Evolutionary conservation across 306 rosid species (phyloP).

Genomic region (Malus domestica): DNA sequence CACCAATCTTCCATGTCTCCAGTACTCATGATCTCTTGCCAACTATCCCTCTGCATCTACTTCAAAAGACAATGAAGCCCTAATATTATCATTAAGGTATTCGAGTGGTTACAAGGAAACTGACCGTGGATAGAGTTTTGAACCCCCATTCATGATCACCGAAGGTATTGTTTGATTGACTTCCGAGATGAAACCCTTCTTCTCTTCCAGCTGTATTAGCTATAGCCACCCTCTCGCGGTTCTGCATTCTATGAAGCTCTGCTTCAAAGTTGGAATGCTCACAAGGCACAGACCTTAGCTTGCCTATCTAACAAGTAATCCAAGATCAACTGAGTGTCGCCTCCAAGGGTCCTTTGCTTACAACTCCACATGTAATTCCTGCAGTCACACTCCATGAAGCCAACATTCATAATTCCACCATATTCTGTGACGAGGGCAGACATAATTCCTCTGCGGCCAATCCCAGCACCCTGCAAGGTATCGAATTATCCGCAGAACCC

Average conservation of each 20-base stretch:
- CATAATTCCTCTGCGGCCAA: conserved; percentile 34
- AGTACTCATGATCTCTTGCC: neutral
- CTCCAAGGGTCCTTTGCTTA: conserved; percentile 30
- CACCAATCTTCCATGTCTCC: neutral
- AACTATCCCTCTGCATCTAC: neutral
- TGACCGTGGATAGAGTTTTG: conserved; percentile 13
- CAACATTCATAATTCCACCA: conserved; percentile 27
- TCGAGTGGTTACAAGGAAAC: neutral
- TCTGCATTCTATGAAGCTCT: conserved; percentile 17
- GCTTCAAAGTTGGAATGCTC: conserved; percentile 26
- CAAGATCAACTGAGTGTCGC: conserved; percentile 25
- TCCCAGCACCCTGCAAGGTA: conserved; percentile 37
- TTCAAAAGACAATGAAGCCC: neutral
- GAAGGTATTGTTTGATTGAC: neutral
- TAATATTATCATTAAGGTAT: neutral
- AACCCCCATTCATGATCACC: conserved; percentile 2
- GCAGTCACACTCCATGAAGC: conserved; percentile 32
- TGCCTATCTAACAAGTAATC: conserved; percentile 18
- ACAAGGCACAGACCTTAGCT: conserved; percentile 14
- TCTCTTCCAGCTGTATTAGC: conserved; percentile 3
- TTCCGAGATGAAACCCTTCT: neutral
- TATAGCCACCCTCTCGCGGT: neutral
- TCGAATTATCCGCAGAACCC: conserved; percentile 27
- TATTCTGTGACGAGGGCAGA: conserved; percentile 32
- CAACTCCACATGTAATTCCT: conserved; percentile 34